phyloP scores from a whole-genome alignment of 306 rosid genomes.

The Cucumis sativus region Cucumber_9930_V3 NC_026656.2:14300001-14300500 shows the following conservation, averaged over 20 bases:
- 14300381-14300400: too few relatives aligned
- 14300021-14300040: too few relatives aligned
- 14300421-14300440: too few relatives aligned
- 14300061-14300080: not conserved
- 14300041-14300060: too few relatives aligned
- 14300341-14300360: too few relatives aligned
- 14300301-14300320: not conserved
- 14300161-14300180: not conserved
- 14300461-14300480: too few relatives aligned
- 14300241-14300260: conserved; percentile 9
- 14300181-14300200: not conserved
- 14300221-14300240: not conserved
- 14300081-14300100: not conserved
- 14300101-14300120: not conserved
- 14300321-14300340: not conserved
- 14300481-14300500: too few relatives aligned
- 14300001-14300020: not conserved
- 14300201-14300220: not conserved
- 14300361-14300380: too few relatives aligned
- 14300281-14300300: not conserved
- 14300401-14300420: too few relatives aligned
- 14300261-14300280: not conserved
- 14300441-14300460: too few relatives aligned
- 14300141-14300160: conserved; percentile 3
- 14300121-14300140: not conserved